Evolutionary conservation across 2,329 filamentous ascomycete genomes (phyloP).

Genomic region (Botryosphaeria dothidea): DNA sequence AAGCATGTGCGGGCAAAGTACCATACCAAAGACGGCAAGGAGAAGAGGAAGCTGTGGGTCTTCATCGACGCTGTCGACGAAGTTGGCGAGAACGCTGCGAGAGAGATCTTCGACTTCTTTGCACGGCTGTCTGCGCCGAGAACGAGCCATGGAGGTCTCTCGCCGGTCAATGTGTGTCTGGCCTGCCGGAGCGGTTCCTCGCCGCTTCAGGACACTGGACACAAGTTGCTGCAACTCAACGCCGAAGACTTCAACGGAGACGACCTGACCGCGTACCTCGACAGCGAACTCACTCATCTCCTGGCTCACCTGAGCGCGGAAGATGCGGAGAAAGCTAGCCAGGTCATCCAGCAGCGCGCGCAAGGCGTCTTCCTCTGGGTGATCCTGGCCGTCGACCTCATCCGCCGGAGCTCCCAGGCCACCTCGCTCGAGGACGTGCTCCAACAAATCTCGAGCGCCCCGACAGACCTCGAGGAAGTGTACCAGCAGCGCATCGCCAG

Average conservation of each 20-base stretch:
- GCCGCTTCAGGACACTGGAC: background rate
- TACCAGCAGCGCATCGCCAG: background rate
- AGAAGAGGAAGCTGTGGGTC: background rate
- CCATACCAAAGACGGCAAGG: background rate
- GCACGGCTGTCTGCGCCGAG: background rate
- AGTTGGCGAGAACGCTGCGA: background rate
- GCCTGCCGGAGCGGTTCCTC: background rate
- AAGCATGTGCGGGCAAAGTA: background rate
- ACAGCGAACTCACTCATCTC: background rate
- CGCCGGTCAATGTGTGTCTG: background rate
- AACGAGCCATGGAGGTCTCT: background rate
- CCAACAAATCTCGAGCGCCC: background rate
- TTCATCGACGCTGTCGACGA: slow-evolving; percentile 1
- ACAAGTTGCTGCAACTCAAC: background rate
- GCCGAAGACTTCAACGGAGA: background rate
- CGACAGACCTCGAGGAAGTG: background rate
- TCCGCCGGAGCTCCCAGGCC: background rate
- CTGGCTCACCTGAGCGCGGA: background rate
- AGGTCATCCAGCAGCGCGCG: background rate
- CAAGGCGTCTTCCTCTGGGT: background rate
- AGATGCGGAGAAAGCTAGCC: background rate
- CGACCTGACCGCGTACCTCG: background rate
- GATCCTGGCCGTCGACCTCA: background rate
- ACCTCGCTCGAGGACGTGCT: background rate
- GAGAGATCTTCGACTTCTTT: background rate